These are phyloP conservation scores for Balakata baccata DNA, from an alignment of 345 rosid species.

Conservation along the genomic window DNA sequence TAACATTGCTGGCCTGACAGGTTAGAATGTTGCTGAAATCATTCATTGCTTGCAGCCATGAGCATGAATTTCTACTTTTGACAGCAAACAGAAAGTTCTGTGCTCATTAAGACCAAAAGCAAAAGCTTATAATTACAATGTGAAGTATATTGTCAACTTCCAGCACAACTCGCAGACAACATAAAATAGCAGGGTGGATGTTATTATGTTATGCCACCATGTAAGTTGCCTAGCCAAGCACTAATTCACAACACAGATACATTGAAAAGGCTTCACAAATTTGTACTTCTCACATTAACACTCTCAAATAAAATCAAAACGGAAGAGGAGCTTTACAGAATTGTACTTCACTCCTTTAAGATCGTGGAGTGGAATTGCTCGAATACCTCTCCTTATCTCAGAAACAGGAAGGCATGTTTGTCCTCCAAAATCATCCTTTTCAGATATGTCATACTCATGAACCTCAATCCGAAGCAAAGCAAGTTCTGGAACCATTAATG, in stretches of 20 bases:
- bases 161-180: not conserved
- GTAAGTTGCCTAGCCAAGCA: not conserved
- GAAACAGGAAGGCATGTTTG: conserved; percentile 67
- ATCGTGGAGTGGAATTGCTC: conserved; percentile 56
- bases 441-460: conserved; percentile 62
- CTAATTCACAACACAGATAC: conserved; percentile 2
- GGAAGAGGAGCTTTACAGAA: conserved; percentile 57
- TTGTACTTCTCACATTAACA: conserved; percentile 1
- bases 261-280: conserved; percentile 2
- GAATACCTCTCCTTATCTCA: conserved; percentile 57
- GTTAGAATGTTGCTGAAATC: too few species aligned
- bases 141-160: not conserved
- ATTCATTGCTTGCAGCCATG: too few species aligned
- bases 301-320: conserved; percentile 46
- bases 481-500: conserved; percentile 58
- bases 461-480: conserved; percentile 69
- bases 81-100: not conserved
- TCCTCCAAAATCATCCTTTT: conserved; percentile 65
- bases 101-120: not conserved
- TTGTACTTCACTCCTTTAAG: conserved; percentile 48
- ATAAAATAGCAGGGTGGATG: not conserved
- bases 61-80: not conserved
- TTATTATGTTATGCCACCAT: not conserved
- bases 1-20: too few species aligned
- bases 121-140: conserved; percentile 1